Evolutionary conservation across 2,329 filamentous ascomycete species (phyloP).

Genomic region (Beauveria varroae): DNA sequence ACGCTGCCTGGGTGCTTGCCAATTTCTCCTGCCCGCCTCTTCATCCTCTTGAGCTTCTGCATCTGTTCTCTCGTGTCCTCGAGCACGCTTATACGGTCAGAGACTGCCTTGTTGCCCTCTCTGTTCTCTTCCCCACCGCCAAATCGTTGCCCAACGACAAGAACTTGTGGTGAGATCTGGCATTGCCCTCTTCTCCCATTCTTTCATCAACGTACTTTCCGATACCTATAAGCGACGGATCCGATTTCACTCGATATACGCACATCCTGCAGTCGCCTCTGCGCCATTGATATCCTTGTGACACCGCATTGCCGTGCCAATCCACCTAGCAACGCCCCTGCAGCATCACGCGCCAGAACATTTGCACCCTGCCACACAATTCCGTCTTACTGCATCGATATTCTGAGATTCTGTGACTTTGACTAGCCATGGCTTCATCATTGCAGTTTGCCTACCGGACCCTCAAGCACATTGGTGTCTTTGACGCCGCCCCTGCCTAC

Average conservation of each 20-base stretch:
- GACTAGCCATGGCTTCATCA: conserved; percentile 85
- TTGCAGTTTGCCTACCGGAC: conserved; percentile 97
- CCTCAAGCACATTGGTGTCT: conserved; percentile 89
- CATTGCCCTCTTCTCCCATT: conserved; percentile 5
- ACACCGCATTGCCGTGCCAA: neutral
- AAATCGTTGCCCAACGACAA: conserved; percentile 11
- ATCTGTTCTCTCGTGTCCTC: conserved; percentile 11
- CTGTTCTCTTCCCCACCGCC: conserved; percentile 6
- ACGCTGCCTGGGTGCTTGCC: conserved; percentile 15
- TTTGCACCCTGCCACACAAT: conserved; percentile 13
- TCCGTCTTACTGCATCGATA: conserved; percentile 15
- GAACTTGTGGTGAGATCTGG: neutral
- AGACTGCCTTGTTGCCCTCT: conserved; percentile 9
- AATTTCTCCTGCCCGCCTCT: conserved; percentile 16
- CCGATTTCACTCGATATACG: conserved; percentile 3
- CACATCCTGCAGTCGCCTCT: conserved; percentile 5
- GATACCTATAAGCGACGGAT: conserved; percentile 7
- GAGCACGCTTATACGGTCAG: conserved; percentile 9
- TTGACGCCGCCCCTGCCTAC: conserved; percentile 87
- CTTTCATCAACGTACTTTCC: neutral
- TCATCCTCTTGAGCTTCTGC: conserved; percentile 12
- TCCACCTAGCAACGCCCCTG: conserved; percentile 5
- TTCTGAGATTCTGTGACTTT: conserved; percentile 63
- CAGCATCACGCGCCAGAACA: conserved; percentile 12
- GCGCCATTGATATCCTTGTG: conserved; percentile 2